A percentile compares a stretch with the other conserved stretches of the same genome.
Conservation (phyloP, 495 filamentous ascomycete genomes). For the Podospora didyma region DNA sequence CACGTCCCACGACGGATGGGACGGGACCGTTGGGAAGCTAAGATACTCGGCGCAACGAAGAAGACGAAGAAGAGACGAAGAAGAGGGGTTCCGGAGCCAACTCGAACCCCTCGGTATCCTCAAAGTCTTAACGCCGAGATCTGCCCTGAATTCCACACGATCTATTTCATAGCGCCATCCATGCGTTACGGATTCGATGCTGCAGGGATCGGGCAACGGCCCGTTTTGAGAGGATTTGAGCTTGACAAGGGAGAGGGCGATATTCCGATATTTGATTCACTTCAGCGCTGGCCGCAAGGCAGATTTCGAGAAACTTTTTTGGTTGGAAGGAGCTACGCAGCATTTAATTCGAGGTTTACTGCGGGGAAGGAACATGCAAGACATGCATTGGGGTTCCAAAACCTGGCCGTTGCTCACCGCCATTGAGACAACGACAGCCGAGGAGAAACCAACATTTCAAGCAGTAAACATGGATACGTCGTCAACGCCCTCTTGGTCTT, state of each 20-base stretch:
- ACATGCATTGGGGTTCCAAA: too few species aligned
- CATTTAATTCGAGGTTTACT: neutral
- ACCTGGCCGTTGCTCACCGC: too few species aligned
- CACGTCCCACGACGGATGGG: too few species aligned
- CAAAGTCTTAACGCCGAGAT: constrained; percentile 12
- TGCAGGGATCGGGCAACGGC: neutral
- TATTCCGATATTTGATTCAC: neutral
- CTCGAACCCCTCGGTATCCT: neutral
- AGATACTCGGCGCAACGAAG: too few species aligned
- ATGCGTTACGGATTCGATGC: neutral
- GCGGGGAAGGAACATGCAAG: neutral
- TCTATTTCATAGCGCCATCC: neutral
- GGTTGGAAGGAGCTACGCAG: neutral
- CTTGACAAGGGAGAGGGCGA: constrained; percentile 4
- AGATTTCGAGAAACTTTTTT: neutral
- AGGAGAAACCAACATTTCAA: too few species aligned
- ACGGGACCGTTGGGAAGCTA: too few species aligned
- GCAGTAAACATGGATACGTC: too few species aligned
- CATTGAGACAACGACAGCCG: too few species aligned
- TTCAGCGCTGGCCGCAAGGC: constrained; percentile 10
- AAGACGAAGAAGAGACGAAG: too few species aligned
- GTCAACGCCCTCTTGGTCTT: too few species aligned
- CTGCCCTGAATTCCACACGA: neutral
- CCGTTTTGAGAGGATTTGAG: neutral
- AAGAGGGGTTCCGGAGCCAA: neutral